Evolutionary conservation across 2,329 filamentous ascomycete genomes (phyloP), one percentile per base, ranked within the genome.

Genomic region (Monilinia vaccinii-corymbosi): DNA sequence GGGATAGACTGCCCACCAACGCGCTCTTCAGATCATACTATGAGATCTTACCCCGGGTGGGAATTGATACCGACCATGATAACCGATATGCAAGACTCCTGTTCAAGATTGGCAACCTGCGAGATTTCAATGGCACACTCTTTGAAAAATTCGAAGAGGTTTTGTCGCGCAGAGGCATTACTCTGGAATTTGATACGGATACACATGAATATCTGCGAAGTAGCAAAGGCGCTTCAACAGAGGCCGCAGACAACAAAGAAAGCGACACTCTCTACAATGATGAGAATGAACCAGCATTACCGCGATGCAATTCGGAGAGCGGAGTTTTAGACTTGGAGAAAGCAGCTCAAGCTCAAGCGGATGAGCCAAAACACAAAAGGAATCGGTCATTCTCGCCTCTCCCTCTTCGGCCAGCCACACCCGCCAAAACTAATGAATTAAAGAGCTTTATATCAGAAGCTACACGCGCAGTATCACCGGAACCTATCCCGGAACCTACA

Each of bases 1-100:
- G 80, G 52, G 82, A 87, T 67, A 80, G 82, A 59, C 78, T 88
- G 25, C 86, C 89, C 4, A 90, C 87, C 61, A 85, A 85, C 69
- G 89, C 90, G 11, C 80, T 96, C 21, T 95, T 95, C 74, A 80
- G 81, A 57, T 89, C 90, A 34, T 95, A 95, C 71, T 87, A 94
- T 70, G 79, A 83, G 60, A 79, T 92, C 46, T 81, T 96, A n/a
- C 82, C 82, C 6, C 78, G 84, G 65, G 78, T 88, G 75, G 87
- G 84, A 58, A 77, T 90, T 64, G 81, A 89, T 61, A 80, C 84
- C n/a, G 85, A 89, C 67, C 79, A 87, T 66, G 89, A 92, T 68
- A 84, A 85, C 67, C 83, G 88, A 66, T 86, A 91, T 69, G 85
- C 91, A 65, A 83, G 87, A 64, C 85, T 95, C 68, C 75, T 96